Base-by-base conservation (phyloP, 2,329 filamentous ascomycete genomes). In the Chaetomium olivaceum region DNA sequence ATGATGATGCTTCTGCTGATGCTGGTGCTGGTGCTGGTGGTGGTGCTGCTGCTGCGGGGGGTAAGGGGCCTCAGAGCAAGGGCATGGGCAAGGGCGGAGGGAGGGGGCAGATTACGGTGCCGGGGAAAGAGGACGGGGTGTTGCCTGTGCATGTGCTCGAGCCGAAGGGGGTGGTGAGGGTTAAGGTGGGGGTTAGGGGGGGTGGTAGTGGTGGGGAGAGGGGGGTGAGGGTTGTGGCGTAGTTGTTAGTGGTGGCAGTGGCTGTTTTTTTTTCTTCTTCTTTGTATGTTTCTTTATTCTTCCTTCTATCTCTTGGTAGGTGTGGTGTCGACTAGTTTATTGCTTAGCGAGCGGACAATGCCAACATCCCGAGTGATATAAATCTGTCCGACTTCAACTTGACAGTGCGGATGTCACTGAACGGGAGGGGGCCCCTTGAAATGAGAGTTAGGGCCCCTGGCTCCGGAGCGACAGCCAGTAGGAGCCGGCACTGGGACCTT, bases 141-240 rank as follows among this genome's bases (percentile, higher is more conserved):
- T 21, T 73, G 48, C 72, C 72, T 2, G 72, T 73, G 46, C 72
- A 73, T 60, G 68, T 73, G 19, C 64, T 73, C 2, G 71, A 73
- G 65, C 72, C 71, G 2, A 69, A 64, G 61, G 52, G 55, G 36
- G 50, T 60, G 36, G 71, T 72, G 4, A 64, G 14, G 55, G 71
- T 73, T 3, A 12, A 5, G 14, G 36, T 43, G 36, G 59, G 50
- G 58, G 63, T 72, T 14, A 61, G 58, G 29, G 39, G 69, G 23
- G 65, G 67, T 51, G 68, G 68, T 21, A 46, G 59, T 23, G n/a
- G 25, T 11, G 27, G 21, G 16, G 25, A 6, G 29, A 4, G 23
- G 43, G 21, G 61, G 48, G 50, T 61, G 29, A 36, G 56, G 64
- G 59, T 71, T 64, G 60, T 62, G 36, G 36, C 4, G 36, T 43